Percentiles rank a stretch among this genome's conserved stretches.
Evolutionary conservation across 2,329 filamentous ascomycete species (phyloP).

Genomic region (Aspergillus costaricaensis): DNA sequence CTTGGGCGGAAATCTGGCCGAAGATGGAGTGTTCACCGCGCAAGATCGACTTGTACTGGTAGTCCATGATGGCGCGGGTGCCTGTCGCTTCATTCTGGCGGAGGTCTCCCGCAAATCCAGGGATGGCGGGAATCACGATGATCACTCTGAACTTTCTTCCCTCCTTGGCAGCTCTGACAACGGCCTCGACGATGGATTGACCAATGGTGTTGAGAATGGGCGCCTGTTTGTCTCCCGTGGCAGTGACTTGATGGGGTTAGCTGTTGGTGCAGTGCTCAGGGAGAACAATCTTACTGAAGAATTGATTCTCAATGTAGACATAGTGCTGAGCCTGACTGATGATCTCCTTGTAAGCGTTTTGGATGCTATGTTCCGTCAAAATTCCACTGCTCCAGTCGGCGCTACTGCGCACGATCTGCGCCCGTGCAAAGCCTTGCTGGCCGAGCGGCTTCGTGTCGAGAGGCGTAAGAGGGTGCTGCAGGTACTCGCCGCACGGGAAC

Average conservation of each 20-base stretch:
- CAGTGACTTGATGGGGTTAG: constrained; percentile 60
- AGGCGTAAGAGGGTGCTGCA: constrained; percentile 74
- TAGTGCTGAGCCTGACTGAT: constrained; percentile 88
- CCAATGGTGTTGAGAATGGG: constrained; percentile 90
- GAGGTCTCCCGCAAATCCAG: constrained; percentile 91
- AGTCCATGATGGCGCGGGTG: constrained; percentile 95
- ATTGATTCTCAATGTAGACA: constrained; percentile 98
- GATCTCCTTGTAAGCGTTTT: constrained; percentile 80
- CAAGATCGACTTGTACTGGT: constrained; percentile 94
- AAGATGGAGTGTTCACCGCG: constrained; percentile 91
- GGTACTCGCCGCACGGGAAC: constrained; percentile 84
- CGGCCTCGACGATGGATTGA: constrained; percentile 84
- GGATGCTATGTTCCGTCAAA: constrained; percentile 77
- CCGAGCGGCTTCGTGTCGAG: constrained; percentile 65
- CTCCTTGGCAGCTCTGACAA: constrained; percentile 77
- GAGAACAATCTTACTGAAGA: constrained; percentile 67
- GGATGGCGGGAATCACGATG: constrained; percentile 84
- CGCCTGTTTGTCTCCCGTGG: constrained; percentile 82
- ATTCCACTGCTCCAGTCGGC: constrained; percentile 94
- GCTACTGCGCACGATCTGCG: constrained; percentile 86
- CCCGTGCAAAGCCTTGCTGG: constrained; percentile 72
- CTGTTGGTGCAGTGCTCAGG: not conserved
- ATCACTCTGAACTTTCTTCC: constrained; percentile 88
- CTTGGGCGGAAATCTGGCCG: constrained; percentile 70
- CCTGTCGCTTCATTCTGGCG: constrained; percentile 79